Conservation (phyloP, 2,329 filamentous ascomycete species). For the Diaporthe aspalathi region DNA sequence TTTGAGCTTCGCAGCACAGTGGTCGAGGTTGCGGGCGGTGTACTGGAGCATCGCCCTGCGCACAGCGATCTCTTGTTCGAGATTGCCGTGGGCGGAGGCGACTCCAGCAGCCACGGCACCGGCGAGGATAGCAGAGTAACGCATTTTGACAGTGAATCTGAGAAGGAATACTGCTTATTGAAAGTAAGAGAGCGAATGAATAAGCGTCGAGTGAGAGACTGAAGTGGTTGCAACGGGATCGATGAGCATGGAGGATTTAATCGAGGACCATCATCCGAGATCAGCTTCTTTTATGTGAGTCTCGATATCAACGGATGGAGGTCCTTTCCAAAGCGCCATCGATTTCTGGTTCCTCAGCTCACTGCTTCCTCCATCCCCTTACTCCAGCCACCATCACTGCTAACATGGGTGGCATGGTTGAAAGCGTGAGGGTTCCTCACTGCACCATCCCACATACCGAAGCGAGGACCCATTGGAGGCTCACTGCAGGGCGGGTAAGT, state of each 20-base stretch:
- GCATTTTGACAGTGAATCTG: constrained; percentile 41
- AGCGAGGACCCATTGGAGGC: neutral
- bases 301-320: too few species aligned
- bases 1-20: constrained; percentile 54
- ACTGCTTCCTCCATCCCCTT: neutral
- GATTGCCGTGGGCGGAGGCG: constrained; percentile 52
- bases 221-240: neutral
- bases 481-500: neutral
- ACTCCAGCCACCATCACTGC: neutral
- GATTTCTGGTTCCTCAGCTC: constrained; percentile 1
- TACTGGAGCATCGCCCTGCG: constrained; percentile 52
- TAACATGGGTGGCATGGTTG: neutral
- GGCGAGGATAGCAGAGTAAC: constrained; percentile 43
- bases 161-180: neutral
- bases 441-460: constrained; percentile 12
- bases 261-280: neutral
- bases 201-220: constrained; percentile 5
- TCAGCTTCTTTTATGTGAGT: constrained; percentile 2
- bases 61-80: constrained; percentile 54
- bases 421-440: neutral
- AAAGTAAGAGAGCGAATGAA: neutral
- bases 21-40: constrained; percentile 48
- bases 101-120: constrained; percentile 42
- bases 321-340: neutral
- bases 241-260: neutral